Base-by-base conservation (phyloP, 306 rosid species). In the Medicago arabica region DNA sequence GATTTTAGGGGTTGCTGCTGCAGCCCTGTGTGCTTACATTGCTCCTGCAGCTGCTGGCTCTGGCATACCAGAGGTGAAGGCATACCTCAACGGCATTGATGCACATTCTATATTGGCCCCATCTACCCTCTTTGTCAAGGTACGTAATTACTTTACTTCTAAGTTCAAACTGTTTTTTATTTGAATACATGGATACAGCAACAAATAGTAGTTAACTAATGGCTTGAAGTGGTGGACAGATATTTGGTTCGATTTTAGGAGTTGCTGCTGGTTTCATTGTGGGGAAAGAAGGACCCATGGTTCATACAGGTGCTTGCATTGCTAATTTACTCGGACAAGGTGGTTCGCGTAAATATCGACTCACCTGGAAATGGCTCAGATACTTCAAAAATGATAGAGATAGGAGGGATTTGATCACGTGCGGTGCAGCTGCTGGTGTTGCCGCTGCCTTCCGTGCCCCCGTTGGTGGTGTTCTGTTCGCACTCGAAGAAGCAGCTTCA, bases 211-310 rank as follows among this genome's bases (percentile, higher is more conserved):
- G 40, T 25, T 59, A 60, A 7, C 14, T 60, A 41, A 67, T 40
- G 70, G 70, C 21, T 67, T 43, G 38, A 41, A 19, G 6, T 67
- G 94, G 89, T 66, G 91, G 89, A 92, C 90, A 91, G 97, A 89
- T 89, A 43, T 82, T 91, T 80, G 95, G 97, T 76, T 91, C 97
- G 3, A 80, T 92, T 51, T 81, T 92, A 60, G 96, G 91, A 58
- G 97, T 92, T 69, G 88, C 93, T 4, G 95, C 88, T 38, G 97
- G 93, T 18, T 86, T 89, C 77, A 77, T 83, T 71, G 92, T 92
- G 81, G 97, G 97, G 10, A 88, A 89, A 80, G 96, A 92, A 86
- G 97, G 97, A 41, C 96, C 97, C 21, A 92, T 92, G 96, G 97
- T 92, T 17, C 96, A 89, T 62, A 86, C 97, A 18, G 97, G 97